Evolutionary conservation across 1,139 yeast genomes (phyloP).

Genomic region (Spathaspora jeffriesii): DNA sequence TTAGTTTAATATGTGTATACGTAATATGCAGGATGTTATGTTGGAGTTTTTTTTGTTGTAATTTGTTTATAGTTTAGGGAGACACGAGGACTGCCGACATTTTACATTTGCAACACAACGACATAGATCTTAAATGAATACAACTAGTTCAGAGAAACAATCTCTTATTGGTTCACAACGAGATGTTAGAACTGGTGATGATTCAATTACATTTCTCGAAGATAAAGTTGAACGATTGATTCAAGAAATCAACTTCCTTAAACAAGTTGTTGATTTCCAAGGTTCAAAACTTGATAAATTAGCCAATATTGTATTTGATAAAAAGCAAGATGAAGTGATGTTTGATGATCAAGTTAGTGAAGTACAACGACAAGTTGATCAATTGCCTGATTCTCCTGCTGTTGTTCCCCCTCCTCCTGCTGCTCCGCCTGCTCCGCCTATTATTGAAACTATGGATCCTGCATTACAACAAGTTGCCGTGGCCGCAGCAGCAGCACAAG

Average conservation of each 20-base stretch:
- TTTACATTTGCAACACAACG: conserved; percentile 12
- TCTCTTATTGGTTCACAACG: neutral
- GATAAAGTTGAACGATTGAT: conserved; percentile 13
- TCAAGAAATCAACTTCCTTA: conserved; percentile 36
- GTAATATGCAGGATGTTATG: neutral
- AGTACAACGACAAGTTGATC: conserved; percentile 13
- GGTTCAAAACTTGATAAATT: conserved; percentile 41
- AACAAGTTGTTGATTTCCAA: conserved; percentile 40
- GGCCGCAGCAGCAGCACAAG: conserved; percentile 30
- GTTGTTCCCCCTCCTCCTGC: too few relatives aligned
- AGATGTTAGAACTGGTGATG: neutral
- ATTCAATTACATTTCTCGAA: conserved; percentile 12
- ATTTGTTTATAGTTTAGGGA: conserved; percentile 2
- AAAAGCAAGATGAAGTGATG: conserved; percentile 30
- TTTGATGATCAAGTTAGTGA: conserved; percentile 14
- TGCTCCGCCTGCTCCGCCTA: too few relatives aligned
- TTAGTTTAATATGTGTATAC: too few relatives aligned
- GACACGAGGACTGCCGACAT: conserved; percentile 14
- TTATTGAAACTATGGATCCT: conserved; percentile 37
- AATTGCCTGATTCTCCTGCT: conserved; percentile 8
- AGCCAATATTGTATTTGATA: conserved; percentile 34
- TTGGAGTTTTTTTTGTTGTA: neutral
- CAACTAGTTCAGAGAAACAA: neutral
- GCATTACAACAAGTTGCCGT: conserved; percentile 41
- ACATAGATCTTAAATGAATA: neutral